Evolutionary conservation across 805 yeast genomes (phyloP).

Genomic region (Debaryomyces hansenii): DNA sequence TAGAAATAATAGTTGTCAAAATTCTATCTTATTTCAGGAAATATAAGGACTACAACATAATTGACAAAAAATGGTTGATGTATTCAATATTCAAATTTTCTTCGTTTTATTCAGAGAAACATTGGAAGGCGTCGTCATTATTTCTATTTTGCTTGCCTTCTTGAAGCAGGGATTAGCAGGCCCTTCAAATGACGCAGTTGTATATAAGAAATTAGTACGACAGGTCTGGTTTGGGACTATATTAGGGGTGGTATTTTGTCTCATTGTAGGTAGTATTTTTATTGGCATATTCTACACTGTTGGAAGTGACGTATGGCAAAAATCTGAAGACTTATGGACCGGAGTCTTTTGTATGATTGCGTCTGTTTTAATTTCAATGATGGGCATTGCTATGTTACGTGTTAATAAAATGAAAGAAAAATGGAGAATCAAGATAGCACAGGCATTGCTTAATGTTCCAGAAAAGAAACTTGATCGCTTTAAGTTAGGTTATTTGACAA

Average conservation of each 20-base stretch:
- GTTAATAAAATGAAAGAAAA: slow-evolving; percentile 91
- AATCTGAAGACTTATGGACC: slow-evolving; percentile 93
- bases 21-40: too few species aligned
- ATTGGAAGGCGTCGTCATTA: slow-evolving; percentile 82
- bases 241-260: slow-evolving; percentile 70
- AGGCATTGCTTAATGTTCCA: slow-evolving; percentile 65
- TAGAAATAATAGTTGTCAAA: too few species aligned
- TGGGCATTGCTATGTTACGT: slow-evolving; percentile 94
- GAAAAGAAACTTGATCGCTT: slow-evolving; percentile 46
- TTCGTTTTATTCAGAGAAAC: slow-evolving; percentile 90
- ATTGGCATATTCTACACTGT: slow-evolving; percentile 88
- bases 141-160: slow-evolving; percentile 86
- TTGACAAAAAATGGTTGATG: slow-evolving; percentile 40
- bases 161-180: slow-evolving; percentile 79
- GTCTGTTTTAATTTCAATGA: slow-evolving; percentile 75
- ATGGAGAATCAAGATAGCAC: slow-evolving; percentile 91
- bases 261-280: slow-evolving; percentile 83
- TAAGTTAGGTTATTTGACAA: slow-evolving; percentile 26
- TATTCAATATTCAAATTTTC: slow-evolving; percentile 70
- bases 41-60: too few species aligned
- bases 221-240: slow-evolving; percentile 86
- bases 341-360: slow-evolving; percentile 90
- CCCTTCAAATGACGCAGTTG: slow-evolving; percentile 39
- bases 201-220: slow-evolving; percentile 57
- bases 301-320: slow-evolving; percentile 76